phyloP scores from a whole-genome alignment of 192 early-diverging fungal genomes.

The Hyaloraphidium curvatum region DNA sequence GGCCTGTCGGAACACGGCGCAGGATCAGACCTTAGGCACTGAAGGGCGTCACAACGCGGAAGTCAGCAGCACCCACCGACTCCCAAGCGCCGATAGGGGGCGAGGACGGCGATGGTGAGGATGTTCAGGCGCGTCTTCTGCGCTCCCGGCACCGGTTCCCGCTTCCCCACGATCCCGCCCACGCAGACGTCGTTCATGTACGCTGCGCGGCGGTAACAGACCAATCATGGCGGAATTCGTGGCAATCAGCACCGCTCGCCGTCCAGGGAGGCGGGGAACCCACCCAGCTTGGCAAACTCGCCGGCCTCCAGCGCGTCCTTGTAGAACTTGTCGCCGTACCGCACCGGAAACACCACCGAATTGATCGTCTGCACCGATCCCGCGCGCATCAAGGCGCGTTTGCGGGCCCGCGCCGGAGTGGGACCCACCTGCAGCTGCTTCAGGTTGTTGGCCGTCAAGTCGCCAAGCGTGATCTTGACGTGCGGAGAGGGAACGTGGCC shows the following conservation, averaged over 20 bases:
- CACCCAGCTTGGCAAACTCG: constrained; percentile 52
- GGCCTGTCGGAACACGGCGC: constrained; percentile 17
- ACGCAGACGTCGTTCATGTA: constrained; percentile 44
- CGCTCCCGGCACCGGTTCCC: constrained; percentile 26
- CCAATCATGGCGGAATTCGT: background rate
- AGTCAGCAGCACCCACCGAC: constrained; percentile 24
- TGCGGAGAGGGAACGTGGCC: too few species aligned
- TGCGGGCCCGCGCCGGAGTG: too few species aligned
- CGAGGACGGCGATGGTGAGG: constrained; percentile 82
- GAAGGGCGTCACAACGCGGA: background rate
- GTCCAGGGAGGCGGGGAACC: background rate
- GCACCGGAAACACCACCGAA: constrained; percentile 65
- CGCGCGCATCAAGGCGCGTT: too few species aligned
- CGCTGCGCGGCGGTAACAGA: constrained; percentile 17
- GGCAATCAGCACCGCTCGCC: background rate
- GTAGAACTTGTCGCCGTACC: constrained; percentile 63
- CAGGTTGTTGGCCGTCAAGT: too few species aligned
- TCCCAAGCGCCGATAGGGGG: constrained; percentile 57
- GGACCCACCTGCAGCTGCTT: too few species aligned
- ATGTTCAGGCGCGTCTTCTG: constrained; percentile 61
- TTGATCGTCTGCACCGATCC: too few species aligned
- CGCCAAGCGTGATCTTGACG: too few species aligned
- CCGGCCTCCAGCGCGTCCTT: constrained; percentile 40
- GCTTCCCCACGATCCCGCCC: constrained; percentile 72
- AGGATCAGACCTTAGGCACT: constrained; percentile 3